Base-by-base conservation (phyloP, 108 stramenopile genomes). In the Cyclostephanos invisitatus region DNA sequence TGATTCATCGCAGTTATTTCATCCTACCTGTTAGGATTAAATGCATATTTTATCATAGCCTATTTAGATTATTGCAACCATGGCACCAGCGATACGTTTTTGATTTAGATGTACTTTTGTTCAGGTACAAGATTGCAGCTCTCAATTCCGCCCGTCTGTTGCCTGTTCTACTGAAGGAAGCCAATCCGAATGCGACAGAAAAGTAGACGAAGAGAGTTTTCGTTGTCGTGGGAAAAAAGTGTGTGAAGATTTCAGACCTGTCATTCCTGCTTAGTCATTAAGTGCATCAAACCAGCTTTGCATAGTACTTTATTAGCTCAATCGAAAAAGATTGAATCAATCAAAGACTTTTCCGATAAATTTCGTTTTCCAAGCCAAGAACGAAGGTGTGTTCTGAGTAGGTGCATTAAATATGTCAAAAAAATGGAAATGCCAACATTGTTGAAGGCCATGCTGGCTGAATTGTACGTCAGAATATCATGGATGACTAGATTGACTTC, bases 401-500 rank as follows among this genome's bases (percentile, higher is more conserved):
- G 46, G 78, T 93, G 88, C 67, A 88, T 48, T 56, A 85, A 9
- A 54, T 86, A 90, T 0, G 86, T 75, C 18, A 74, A 18, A 37
- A 93, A 74, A 0, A 88, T 68, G 6, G 81, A 78, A 20, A 84
- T 62, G 12, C 69, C 62, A 8, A 88, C 50, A 62, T 83, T 67
- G 49, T 67, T 71, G 36, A 89, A 89, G 64, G 74, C 78, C 51
- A 91, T 67, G 69, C 90, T 86, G 27, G 75, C 70, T 25, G 74
- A 48, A 38, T 87, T 80, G 74, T 86, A 90, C 3, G 85, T 71
- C n/a, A 88, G 73, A 38, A 90, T 73, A 37, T 91, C 85, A 40
- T 91, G 85, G 14, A 90, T 49, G 10, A 89, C 61, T 5, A 91
- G 68, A 46, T 91, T 86, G 20, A 70, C 25, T 60, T 91, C 90